These are phyloP conservation scores for Eucalyptus curtisii DNA, from an alignment of 345 rosid genomes.

Conservation along the genomic window DNA sequence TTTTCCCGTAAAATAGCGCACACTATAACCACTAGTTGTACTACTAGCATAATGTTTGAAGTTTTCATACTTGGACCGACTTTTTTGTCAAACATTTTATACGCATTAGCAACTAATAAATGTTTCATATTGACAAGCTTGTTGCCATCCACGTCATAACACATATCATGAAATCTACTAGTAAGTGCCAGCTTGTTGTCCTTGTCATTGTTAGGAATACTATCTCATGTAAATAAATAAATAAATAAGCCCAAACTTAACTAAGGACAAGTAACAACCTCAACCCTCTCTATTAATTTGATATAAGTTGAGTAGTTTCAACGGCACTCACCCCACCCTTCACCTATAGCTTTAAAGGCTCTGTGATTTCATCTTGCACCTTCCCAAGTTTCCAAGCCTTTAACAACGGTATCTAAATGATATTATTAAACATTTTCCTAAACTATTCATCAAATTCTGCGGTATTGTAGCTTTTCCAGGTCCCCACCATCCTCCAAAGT, in stretches of 20 bases:
- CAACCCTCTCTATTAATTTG: conserved; percentile 3
- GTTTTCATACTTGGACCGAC: background rate
- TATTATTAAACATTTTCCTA: too few relatives aligned
- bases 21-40: background rate
- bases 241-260: conserved; percentile 1
- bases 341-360: too few relatives aligned
- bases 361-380: too few relatives aligned
- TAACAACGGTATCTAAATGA: too few relatives aligned
- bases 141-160: background rate
- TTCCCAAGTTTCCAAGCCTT: too few relatives aligned
- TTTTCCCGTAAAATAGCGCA: conserved; percentile 3
- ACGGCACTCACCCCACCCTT: background rate
- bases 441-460: too few relatives aligned
- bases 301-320: conserved; percentile 2
- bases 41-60: background rate
- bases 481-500: too few relatives aligned
- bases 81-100: conserved; percentile 12
- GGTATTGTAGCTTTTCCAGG: too few relatives aligned
- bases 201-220: conserved; percentile 1
- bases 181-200: conserved; percentile 14
- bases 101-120: background rate
- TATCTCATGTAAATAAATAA: background rate
- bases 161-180: background rate
- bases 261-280: conserved; percentile 13
- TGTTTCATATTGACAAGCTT: background rate